phyloP scores from a whole-genome alignment of 2,329 filamentous ascomycete genomes.

The Pseudogymnoascus sp. region DNA sequence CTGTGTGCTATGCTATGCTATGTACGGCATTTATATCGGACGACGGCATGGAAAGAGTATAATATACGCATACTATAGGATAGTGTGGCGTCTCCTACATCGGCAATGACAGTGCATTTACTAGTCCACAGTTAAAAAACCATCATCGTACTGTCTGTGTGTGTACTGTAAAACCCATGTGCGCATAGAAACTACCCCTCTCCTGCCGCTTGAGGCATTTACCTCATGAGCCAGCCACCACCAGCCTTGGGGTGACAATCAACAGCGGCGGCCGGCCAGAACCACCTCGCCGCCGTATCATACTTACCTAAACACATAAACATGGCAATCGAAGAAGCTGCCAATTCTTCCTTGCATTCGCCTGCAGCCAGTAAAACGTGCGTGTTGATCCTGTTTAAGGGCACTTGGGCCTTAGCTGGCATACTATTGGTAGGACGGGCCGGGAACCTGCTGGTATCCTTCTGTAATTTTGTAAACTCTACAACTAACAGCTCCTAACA shows the following conservation, averaged over 20 bases:
- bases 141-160: not conserved
- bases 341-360: conserved; percentile 3
- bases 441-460: not conserved
- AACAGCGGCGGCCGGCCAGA: not conserved
- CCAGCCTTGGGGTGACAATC: not conserved
- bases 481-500: not conserved
- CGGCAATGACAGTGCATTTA: not conserved
- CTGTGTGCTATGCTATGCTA: not conserved
- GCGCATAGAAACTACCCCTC: not conserved
- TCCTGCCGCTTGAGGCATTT: not conserved
- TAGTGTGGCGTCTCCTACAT: not conserved
- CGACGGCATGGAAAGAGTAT: not conserved
- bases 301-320: not conserved
- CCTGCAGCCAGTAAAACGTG: not conserved
- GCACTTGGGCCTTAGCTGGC: not conserved
- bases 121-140: not conserved
- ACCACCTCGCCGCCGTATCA: not conserved
- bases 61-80: not conserved
- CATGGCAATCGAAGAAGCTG: not conserved
- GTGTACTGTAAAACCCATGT: not conserved
- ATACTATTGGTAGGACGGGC: not conserved
- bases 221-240: not conserved
- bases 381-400: not conserved
- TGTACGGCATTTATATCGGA: not conserved
- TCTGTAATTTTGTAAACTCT: not conserved